Conservation (phyloP, 2,329 filamentous ascomycete genomes). For the Niveomyces coronatus region DNA sequence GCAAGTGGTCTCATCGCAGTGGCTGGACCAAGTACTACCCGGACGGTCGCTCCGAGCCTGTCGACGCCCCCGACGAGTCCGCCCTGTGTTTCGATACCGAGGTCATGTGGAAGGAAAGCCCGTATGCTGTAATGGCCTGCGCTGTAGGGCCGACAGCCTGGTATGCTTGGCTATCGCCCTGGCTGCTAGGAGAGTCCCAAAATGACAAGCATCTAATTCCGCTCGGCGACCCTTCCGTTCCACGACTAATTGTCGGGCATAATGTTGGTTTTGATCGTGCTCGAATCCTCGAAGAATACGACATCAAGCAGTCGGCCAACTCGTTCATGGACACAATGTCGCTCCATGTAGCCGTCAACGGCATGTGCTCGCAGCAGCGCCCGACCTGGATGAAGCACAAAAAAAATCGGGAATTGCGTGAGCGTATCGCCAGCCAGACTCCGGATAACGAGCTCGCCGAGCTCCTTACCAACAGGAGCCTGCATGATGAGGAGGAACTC, state of each 20-base stretch:
- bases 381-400: conserved; percentile 97
- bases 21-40: conserved; percentile 91
- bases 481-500: conserved; percentile 85
- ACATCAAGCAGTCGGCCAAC: conserved; percentile 69
- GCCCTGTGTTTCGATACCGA: conserved; percentile 93
- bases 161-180: conserved; percentile 97
- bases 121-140: conserved; percentile 94
- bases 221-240: conserved; percentile 62
- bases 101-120: conserved; percentile 88
- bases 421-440: conserved; percentile 64
- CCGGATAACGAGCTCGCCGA: conserved; percentile 60
- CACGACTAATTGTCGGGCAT: conserved; percentile 80
- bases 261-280: conserved; percentile 94
- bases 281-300: conserved; percentile 80
- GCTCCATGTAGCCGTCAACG: conserved; percentile 91
- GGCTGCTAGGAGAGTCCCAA: conserved; percentile 75
- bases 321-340: conserved; percentile 97
- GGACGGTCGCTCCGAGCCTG: conserved; percentile 59
- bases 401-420: conserved; percentile 76
- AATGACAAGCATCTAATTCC: conserved; percentile 75
- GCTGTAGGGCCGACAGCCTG: conserved; percentile 81
- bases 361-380: conserved; percentile 94
- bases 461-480: conserved; percentile 55
- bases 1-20: conserved; percentile 66
- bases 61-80: conserved; percentile 67